Percentiles rank a stretch among this genome's conserved stretches.
These are phyloP conservation scores for Anthracocystis panici-leucophaei DNA, from an alignment of 1,284 basidiomycete species.

Conservation along the genomic window DNA sequence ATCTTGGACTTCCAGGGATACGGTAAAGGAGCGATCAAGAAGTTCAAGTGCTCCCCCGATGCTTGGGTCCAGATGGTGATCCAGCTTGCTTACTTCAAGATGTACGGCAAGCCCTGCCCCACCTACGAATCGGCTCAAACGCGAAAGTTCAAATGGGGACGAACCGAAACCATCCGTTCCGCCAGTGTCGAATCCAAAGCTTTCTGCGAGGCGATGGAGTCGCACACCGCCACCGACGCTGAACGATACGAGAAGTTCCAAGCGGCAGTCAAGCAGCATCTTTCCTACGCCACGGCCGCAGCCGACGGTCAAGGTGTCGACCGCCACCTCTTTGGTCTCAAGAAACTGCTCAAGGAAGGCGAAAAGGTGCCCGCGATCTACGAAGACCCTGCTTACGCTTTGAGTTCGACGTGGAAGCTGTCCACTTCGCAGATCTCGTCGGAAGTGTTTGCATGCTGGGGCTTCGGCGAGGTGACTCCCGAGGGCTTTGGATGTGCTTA, in stretches of 20 bases:
- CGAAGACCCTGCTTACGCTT: constrained; percentile 79
- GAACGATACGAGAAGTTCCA: constrained; percentile 81
- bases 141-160: constrained; percentile 87
- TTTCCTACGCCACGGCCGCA: constrained; percentile 88
- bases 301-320: constrained; percentile 96
- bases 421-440: constrained; percentile 89
- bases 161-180: constrained; percentile 93
- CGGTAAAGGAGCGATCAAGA: constrained; percentile 90
- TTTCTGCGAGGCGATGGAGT: constrained; percentile 89
- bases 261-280: constrained; percentile 82
- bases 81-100: constrained; percentile 90
- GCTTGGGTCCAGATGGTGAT: constrained; percentile 94
- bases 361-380: constrained; percentile 84
- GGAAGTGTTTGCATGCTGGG: constrained; percentile 91
- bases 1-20: constrained; percentile 89
- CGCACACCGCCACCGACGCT: constrained; percentile 73
- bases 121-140: constrained; percentile 97
- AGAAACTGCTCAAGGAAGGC: constrained; percentile 81
- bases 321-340: constrained; percentile 91
- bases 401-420: constrained; percentile 88
- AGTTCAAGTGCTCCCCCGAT: constrained; percentile 89
- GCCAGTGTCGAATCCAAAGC: constrained; percentile 84
- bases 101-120: constrained; percentile 81
- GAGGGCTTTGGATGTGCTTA: constrained; percentile 96
- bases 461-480: constrained; percentile 89